Conservation (phyloP, 2,329 filamentous ascomycete genomes). For the Pseudogymnoascus sp. region DNA sequence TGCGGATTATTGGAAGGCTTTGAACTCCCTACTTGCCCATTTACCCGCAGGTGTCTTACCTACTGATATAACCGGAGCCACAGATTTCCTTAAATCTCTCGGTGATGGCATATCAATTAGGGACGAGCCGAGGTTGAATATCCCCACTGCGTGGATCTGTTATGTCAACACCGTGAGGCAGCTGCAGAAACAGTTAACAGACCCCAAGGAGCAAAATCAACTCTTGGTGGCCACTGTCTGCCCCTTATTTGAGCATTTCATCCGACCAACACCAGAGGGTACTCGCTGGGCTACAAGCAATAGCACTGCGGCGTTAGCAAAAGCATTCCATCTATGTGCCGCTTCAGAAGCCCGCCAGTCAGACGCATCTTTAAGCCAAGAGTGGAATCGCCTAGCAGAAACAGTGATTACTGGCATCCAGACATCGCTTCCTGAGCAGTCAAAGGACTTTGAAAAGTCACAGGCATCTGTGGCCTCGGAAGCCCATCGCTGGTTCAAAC, state of each 20-base stretch:
- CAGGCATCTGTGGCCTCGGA: slow-evolving; percentile 61
- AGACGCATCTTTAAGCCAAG: slow-evolving; percentile 34
- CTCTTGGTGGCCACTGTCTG: slow-evolving; percentile 45
- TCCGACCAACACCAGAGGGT: slow-evolving; percentile 27
- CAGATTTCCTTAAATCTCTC: slow-evolving; percentile 57
- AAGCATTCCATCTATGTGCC: slow-evolving; percentile 39
- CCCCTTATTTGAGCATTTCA: slow-evolving; percentile 47
- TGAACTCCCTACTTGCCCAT: slow-evolving; percentile 51
- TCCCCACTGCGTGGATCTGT: slow-evolving; percentile 61
- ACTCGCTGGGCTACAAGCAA: slow-evolving; percentile 17
- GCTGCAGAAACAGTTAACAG: slow-evolving; percentile 39
- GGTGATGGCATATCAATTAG: slow-evolving; percentile 62
- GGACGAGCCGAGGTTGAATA: slow-evolving; percentile 65
- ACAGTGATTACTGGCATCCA: slow-evolving; percentile 59
- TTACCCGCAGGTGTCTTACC: slow-evolving; percentile 51
- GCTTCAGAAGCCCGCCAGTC: slow-evolving; percentile 38
- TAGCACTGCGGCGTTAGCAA: slow-evolving; percentile 23
- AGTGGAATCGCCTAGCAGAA: slow-evolving; percentile 57
- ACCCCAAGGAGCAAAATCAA: slow-evolving; percentile 36
- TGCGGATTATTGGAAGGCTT: slow-evolving; percentile 62
- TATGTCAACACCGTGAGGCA: slow-evolving; percentile 60
- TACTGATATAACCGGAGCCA: slow-evolving; percentile 43
- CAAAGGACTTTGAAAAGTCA: slow-evolving; percentile 65
- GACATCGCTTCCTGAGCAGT: slow-evolving; percentile 72
- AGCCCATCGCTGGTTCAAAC: slow-evolving; percentile 57